Base-by-base conservation (phyloP, 257 asterid genomes). In the Catharanthus roseus region DNA sequence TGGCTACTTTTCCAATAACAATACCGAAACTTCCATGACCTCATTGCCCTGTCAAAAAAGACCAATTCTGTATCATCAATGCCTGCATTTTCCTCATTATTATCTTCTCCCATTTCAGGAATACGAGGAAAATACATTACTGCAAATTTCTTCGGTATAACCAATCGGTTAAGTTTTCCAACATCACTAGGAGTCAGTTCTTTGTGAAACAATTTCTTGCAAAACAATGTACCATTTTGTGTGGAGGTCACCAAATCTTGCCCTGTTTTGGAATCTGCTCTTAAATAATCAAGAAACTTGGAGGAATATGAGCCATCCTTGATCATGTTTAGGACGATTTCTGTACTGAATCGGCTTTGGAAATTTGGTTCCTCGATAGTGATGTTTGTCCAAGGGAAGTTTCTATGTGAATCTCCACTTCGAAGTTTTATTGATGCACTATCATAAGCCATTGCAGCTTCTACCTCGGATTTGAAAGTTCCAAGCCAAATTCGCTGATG, bases 1-100 rank as follows among this genome's bases (percentile, higher is more conserved):
- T 87, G 93, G 78, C 97, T 90, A 23, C 96, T 92, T 71, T 77
- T 82, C 89, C 97, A 92, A 28, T 85, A 90, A 21, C 96, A 87
- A 34, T 84, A 86, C 0, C 90, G 78, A 18, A 92, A 88, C 67
- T 78, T 85, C 98, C 97, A 90, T 3, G 78, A 57, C 74, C 72
- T 79, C 85, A 73, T 87, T 21, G 82, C 70, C 3, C 73, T 71
- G 7, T 90, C 95, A 1, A 70, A 74, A 64, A 91, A 88, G 0
- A 60, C 66, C 29, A 90, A 69, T 65, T 90, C 91, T 0, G 77
- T 38, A 12, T 88, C 92, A 4, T 77, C 79, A 2, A 42, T 67
- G 0, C 50, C 64, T 4, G 55, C 77, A 0, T 10, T 65, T 0
- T 5, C 78, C 21, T 38, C 73, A 1, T 47, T 68, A 49, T 61